These are phyloP conservation scores for Mucuna pruriens DNA, from an alignment of 306 rosid species.

Conservation along the genomic window DNA sequence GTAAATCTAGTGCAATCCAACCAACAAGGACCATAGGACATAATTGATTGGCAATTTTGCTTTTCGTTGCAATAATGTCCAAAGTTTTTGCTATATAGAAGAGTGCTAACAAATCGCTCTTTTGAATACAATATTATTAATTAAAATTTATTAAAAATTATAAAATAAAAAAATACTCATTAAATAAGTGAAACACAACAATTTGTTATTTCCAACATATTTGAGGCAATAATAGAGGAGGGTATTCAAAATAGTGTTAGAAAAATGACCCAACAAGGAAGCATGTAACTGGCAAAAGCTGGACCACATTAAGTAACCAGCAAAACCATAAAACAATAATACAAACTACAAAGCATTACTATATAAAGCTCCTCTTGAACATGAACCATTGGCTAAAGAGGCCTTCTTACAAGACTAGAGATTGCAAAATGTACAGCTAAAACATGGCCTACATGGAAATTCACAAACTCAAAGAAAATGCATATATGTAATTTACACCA, in stretches of 20 bases:
- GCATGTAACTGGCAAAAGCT: background rate
- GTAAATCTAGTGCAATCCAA: background rate
- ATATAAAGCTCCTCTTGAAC: conserved; percentile 16
- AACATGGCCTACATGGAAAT: background rate
- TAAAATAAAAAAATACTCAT: too few relatives aligned
- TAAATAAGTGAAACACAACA: too few relatives aligned
- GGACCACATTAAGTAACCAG: conserved; percentile 21
- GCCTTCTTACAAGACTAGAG: conserved; percentile 16
- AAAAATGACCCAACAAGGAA: background rate
- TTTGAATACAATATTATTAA: too few relatives aligned
- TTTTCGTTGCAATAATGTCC: background rate
- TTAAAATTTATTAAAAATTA: too few relatives aligned
- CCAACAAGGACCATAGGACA: background rate
- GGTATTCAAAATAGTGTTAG: too few relatives aligned
- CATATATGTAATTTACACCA: conserved; percentile 29
- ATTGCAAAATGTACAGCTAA: background rate
- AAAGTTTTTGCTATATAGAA: too few relatives aligned
- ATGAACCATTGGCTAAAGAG: conserved; percentile 5
- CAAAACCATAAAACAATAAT: background rate
- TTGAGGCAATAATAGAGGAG: too few relatives aligned
- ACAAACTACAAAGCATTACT: background rate
- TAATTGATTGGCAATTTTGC: background rate
- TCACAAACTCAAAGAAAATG: conserved; percentile 30
- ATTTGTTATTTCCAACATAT: too few relatives aligned
- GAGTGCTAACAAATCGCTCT: too few relatives aligned